Conservation (phyloP, 768 basidiomycete species). For the Termitomyces titanicus region DNA sequence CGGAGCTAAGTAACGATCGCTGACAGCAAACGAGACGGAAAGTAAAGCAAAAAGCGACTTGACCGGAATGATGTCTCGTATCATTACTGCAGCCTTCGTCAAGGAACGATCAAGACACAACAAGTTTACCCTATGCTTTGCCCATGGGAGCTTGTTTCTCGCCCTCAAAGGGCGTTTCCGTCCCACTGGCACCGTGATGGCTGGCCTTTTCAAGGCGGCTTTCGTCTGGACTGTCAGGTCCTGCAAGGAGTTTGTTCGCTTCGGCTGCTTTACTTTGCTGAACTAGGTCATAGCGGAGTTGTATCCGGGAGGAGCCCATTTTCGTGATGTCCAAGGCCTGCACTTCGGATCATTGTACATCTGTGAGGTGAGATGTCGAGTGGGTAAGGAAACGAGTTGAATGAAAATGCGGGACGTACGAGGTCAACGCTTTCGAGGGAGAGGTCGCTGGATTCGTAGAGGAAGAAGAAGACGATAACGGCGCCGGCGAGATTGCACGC, state of each 20-base stretch:
- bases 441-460: conserved; percentile 69
- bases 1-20: no score
- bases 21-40: no score
- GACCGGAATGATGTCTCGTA: no score
- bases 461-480: conserved; percentile 64
- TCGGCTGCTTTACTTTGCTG: conserved; percentile 40
- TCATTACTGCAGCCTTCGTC: no score
- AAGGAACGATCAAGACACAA: no score
- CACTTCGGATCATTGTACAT: conserved; percentile 65
- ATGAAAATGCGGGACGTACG: conserved; percentile 26
- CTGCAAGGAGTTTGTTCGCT: conserved; percentile 23
- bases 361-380: conserved; percentile 21
- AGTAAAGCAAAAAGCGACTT: no score
- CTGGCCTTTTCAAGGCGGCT: conserved; percentile 4
- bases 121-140: neutral
- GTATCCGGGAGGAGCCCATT: conserved; percentile 61
- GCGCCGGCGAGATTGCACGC: conserved; percentile 60
- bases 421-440: conserved; percentile 63
- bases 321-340: conserved; percentile 62
- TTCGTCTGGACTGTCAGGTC: neutral
- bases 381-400: neutral
- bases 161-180: neutral
- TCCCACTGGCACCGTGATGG: no score
- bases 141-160: neutral
- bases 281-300: conserved; percentile 40